Percentiles rank a stretch among this genome's conserved stretches.
phyloP scores from a whole-genome alignment of 2,329 filamentous ascomycete species.

The Ascochyta fabae region DNA sequence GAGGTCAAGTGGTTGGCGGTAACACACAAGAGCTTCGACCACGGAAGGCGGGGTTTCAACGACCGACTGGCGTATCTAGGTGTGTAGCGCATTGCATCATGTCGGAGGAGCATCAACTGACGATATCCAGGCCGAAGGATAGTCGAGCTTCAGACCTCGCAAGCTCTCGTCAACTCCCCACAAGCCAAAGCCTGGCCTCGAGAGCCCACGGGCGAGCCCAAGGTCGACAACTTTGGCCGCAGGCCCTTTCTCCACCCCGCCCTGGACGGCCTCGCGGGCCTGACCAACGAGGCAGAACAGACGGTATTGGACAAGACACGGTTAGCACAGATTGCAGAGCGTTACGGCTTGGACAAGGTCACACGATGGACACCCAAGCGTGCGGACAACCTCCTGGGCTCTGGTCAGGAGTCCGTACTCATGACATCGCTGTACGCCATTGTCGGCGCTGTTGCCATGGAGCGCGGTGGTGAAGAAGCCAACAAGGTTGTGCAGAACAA shows the following conservation, averaged over 20 bases:
- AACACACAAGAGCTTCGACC: conserved; percentile 98
- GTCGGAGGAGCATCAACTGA: conserved; percentile 20
- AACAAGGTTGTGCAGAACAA: conserved; percentile 76
- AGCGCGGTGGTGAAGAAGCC: conserved; percentile 81
- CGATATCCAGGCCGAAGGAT: conserved; percentile 64
- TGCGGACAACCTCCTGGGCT: conserved; percentile 71
- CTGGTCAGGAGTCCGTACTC: conserved; percentile 77
- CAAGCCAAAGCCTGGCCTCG: conserved; percentile 38
- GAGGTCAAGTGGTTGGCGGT: conserved; percentile 97
- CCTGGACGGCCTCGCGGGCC: conserved; percentile 74
- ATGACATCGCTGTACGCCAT: conserved; percentile 83
- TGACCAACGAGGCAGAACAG: conserved; percentile 66
- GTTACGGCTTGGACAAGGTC: conserved; percentile 75
- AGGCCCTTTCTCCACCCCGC: conserved; percentile 73
- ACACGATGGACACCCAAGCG: conserved; percentile 87
- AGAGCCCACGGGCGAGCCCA: conserved; percentile 24
- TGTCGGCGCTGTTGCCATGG: conserved; percentile 85
- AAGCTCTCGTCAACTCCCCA: conserved; percentile 63
- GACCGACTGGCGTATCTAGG: conserved; percentile 89
- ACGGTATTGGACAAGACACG: conserved; percentile 69
- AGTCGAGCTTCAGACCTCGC: conserved; percentile 68
- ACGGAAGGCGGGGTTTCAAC: conserved; percentile 92
- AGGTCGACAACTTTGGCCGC: conserved; percentile 56
- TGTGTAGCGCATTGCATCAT: conserved; percentile 52
- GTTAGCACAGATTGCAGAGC: conserved; percentile 70